Conservation (phyloP, 2,329 filamentous ascomycete species). For the Tricladium varicosporioides region DNA sequence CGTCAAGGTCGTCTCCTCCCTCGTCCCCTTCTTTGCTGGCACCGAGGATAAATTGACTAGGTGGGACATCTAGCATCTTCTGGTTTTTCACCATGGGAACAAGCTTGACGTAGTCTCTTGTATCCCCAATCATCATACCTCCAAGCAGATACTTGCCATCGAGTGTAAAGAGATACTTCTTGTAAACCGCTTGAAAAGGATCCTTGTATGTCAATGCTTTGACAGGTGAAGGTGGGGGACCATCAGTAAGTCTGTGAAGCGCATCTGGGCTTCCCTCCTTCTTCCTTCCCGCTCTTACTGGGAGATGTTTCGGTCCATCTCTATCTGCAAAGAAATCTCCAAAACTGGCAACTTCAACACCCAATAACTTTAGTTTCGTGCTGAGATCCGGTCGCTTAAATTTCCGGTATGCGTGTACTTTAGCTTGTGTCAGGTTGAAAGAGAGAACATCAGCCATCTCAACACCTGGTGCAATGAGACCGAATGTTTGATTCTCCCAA, state of each 20-base stretch:
- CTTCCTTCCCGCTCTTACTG: conserved; percentile 50
- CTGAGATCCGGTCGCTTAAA: conserved; percentile 86
- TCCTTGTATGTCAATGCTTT: conserved; percentile 88
- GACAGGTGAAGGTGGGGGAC: conserved; percentile 58
- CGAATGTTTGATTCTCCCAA: conserved; percentile 84
- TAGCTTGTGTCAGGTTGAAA: conserved; percentile 86
- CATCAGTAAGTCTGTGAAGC: conserved; percentile 52
- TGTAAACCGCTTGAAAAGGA: conserved; percentile 84
- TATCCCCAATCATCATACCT: conserved; percentile 98
- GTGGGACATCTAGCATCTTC: conserved; percentile 74
- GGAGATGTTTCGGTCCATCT: conserved; percentile 76
- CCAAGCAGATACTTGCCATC: conserved; percentile 89
- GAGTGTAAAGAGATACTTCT: conserved; percentile 87
- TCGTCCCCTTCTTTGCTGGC: conserved; percentile 72
- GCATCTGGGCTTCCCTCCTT: conserved; percentile 38
- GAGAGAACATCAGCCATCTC: conserved; percentile 92
- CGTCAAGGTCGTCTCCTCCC: conserved; percentile 71
- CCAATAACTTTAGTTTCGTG: conserved; percentile 86
- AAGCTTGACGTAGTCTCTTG: conserved; percentile 84
- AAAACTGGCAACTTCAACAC: conserved; percentile 89
- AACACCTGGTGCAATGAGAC: conserved; percentile 83
- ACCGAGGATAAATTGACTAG: conserved; percentile 80
- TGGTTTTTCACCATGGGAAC: conserved; percentile 84
- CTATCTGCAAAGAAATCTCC: conserved; percentile 91
- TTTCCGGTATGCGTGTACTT: conserved; percentile 62